Percentiles rank a stretch among this genome's conserved stretches.
phyloP scores from a whole-genome alignment of 352 stramenopile species.

The Globisporangium acanthophoron region DNA sequence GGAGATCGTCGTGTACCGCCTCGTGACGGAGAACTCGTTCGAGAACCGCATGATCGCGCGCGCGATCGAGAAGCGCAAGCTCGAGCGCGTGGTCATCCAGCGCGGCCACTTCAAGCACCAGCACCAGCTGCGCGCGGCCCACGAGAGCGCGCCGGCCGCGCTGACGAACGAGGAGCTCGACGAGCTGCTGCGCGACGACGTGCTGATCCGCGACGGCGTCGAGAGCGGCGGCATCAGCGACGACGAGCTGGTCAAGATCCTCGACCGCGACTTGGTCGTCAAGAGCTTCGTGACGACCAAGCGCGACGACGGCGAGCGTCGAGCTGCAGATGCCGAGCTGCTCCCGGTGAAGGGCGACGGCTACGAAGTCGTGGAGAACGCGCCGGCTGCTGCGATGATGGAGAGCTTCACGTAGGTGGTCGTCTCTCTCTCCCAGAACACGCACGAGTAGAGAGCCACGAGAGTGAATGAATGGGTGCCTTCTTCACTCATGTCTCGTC shows the following conservation, averaged over 20 bases:
- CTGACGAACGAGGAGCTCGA: constrained; percentile 76
- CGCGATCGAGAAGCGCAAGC: constrained; percentile 89
- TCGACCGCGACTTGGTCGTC: constrained; percentile 66
- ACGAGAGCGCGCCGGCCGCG: constrained; percentile 21
- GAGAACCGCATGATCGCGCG: constrained; percentile 93
- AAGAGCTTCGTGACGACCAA: constrained; percentile 63
- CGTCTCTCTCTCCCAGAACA: background rate
- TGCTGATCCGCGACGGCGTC: constrained; percentile 61
- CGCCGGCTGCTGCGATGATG: constrained; percentile 43
- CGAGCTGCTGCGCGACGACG: constrained; percentile 66
- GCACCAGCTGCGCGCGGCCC: constrained; percentile 19
- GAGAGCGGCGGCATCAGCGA: constrained; percentile 70
- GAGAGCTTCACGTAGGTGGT: constrained; percentile 56
- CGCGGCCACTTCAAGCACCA: constrained; percentile 72
- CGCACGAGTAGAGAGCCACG: background rate
- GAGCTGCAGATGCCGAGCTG: constrained; percentile 10
- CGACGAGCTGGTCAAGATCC: constrained; percentile 56
- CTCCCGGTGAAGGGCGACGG: constrained; percentile 53
- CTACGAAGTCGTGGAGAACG: constrained; percentile 77
- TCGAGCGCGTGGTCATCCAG: constrained; percentile 87
- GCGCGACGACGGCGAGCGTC: constrained; percentile 6
- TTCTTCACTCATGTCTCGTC: too few species aligned
- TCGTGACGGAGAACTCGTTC: constrained; percentile 92
- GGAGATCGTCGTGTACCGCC: constrained; percentile 88
- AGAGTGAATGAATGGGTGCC: background rate